These are phyloP conservation scores for Coprinellus micaceus DNA, from an alignment of 768 basidiomycete genomes.

Conservation along the genomic window DNA sequence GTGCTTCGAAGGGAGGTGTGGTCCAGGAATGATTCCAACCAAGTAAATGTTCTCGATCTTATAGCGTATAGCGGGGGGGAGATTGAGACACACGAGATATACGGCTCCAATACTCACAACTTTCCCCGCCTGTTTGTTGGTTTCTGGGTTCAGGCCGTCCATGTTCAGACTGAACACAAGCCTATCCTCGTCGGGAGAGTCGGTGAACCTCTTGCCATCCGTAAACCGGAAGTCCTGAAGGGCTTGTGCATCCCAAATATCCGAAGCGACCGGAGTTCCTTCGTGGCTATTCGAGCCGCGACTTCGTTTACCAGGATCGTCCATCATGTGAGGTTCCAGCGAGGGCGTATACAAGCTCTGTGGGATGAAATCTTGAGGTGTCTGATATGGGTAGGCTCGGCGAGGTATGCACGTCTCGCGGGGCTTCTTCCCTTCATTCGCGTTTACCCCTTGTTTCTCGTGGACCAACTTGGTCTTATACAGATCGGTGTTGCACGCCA, in stretches of 20 bases:
- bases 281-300: neutral
- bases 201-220: slow-evolving; percentile 11
- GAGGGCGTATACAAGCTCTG: slow-evolving; percentile 16
- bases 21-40: slow-evolving; percentile 17
- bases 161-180: slow-evolving; percentile 23
- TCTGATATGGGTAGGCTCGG: slow-evolving; percentile 12
- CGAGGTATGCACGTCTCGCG: neutral
- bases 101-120: slow-evolving; percentile 19
- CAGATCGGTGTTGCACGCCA: neutral
- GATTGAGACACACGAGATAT: slow-evolving; percentile 28
- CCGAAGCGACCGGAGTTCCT: neutral
- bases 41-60: slow-evolving; percentile 18
- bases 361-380: slow-evolving; percentile 21
- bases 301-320: neutral
- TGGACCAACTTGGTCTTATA: neutral
- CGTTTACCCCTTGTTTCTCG: too few relatives aligned
- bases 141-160: slow-evolving; percentile 31
- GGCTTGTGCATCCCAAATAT: slow-evolving; percentile 2
- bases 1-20: slow-evolving; percentile 20
- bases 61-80: slow-evolving; percentile 24
- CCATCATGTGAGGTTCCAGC: slow-evolving; percentile 12
- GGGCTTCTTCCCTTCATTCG: too few relatives aligned
- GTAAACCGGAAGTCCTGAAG: neutral
- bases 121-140: slow-evolving; percentile 22
- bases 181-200: slow-evolving; percentile 12